A percentile compares a stretch with the other conserved stretches of the same genome.
phyloP scores from a whole-genome alignment of 345 rosid species.

The Clarkia xantiana region DNA sequence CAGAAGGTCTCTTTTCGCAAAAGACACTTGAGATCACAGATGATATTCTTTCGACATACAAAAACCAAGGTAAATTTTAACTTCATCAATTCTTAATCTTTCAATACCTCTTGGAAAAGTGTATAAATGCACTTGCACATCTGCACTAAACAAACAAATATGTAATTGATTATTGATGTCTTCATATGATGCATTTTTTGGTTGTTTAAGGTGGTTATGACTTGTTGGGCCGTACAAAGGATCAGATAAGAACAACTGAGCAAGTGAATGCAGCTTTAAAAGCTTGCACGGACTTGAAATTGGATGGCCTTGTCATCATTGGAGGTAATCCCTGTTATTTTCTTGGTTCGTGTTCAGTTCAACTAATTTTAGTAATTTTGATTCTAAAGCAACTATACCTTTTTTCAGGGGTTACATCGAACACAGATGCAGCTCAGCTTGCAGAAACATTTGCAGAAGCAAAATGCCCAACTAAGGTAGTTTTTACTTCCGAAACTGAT shows the following conservation, averaged over 20 bases:
- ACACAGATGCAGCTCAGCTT: conserved; percentile 98
- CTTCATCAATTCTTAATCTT: conserved; percentile 2
- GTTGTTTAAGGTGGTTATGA: conserved; percentile 70
- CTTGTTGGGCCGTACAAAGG: conserved; percentile 88
- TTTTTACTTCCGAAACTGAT: not conserved
- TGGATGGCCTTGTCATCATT: conserved; percentile 92
- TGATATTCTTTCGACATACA: conserved; percentile 66
- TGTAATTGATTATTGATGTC: too few species aligned
- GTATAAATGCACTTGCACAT: conserved; percentile 1
- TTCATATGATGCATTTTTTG: too few species aligned
- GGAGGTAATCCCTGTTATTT: conserved; percentile 45
- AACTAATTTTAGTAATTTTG: not conserved
- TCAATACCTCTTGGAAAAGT: not conserved
- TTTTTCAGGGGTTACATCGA: conserved; percentile 77
- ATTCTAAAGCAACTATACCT: conserved; percentile 8
- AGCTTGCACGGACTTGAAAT: conserved; percentile 71
- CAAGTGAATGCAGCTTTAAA: conserved; percentile 78
- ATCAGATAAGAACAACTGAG: conserved; percentile 94
- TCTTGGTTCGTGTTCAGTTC: not conserved
- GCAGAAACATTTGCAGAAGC: conserved; percentile 91
- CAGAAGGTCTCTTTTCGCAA: conserved; percentile 93
- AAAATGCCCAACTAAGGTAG: conserved; percentile 76
- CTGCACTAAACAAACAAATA: too few species aligned
- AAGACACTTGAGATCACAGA: conserved; percentile 79
- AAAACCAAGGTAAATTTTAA: conserved; percentile 69